These are phyloP conservation scores for Toxoplasma gondii DNA, from an alignment of 169 alveolate species.

Conservation along the genomic window DNA sequence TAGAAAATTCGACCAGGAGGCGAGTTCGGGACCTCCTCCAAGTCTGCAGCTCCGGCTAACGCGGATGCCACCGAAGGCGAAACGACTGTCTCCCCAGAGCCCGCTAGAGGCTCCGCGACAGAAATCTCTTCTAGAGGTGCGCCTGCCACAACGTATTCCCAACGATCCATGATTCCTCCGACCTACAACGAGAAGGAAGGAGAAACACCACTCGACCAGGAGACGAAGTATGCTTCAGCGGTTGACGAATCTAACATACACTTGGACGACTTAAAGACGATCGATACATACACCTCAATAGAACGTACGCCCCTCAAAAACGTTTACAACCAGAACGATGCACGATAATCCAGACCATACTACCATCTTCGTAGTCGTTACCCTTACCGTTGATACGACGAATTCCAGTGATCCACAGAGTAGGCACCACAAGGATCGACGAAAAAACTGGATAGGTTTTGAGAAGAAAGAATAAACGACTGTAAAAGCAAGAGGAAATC, in stretches of 20 bases:
- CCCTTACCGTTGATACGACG: no score
- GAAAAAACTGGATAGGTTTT: no score
- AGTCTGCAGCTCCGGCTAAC: slow-evolving; percentile 50
- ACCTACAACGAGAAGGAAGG: slow-evolving; percentile 46
- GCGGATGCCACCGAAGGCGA: slow-evolving; percentile 67
- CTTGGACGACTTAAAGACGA: neutral
- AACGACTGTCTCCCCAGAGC: slow-evolving; percentile 71
- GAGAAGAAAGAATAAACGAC: no score
- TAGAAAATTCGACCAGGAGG: slow-evolving; percentile 65
- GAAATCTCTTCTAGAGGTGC: slow-evolving; percentile 80
- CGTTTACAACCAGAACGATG: no score
- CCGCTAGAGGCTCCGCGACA: slow-evolving; percentile 82
- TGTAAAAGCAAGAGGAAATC: no score
- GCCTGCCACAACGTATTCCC: slow-evolving; percentile 85
- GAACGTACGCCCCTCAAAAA: neutral
- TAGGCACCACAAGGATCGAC: no score
- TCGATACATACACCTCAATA: neutral
- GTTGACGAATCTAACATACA: neutral
- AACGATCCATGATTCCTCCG: slow-evolving; percentile 75
- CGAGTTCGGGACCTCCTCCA: slow-evolving; percentile 64
- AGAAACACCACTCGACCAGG: neutral
- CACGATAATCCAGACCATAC: no score
- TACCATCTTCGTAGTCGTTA: no score
- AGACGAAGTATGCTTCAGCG: no score
- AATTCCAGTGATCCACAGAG: no score